Percentiles rank a stretch among this genome's conserved stretches.
phyloP scores from a whole-genome alignment of 2,329 filamentous ascomycete species.

The Amphichorda felina region DNA sequence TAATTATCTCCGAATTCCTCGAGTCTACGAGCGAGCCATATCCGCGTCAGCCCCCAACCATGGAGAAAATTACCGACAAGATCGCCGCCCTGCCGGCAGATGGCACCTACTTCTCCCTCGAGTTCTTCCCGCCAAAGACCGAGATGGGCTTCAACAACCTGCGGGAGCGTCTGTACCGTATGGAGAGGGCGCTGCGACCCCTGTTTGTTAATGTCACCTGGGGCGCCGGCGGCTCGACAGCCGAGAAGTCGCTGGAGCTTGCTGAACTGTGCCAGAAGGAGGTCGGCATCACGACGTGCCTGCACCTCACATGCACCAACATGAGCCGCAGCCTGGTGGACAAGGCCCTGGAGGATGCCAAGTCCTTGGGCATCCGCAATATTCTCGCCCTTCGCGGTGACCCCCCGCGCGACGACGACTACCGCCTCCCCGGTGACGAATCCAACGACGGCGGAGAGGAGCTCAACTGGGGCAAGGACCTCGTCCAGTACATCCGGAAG shows the following conservation, averaged over 20 bases:
- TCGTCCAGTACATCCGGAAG: slow-evolving; percentile 80
- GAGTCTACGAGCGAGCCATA: not conserved
- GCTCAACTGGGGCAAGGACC: slow-evolving; percentile 79
- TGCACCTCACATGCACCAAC: slow-evolving; percentile 96
- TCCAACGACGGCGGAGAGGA: slow-evolving; percentile 57
- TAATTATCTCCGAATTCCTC: too few species aligned
- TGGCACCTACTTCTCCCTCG: slow-evolving; percentile 84
- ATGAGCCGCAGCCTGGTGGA: slow-evolving; percentile 85
- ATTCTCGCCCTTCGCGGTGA: slow-evolving; percentile 88
- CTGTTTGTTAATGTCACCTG: slow-evolving; percentile 97
- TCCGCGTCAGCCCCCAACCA: slow-evolving; percentile 20
- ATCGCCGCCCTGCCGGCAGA: slow-evolving; percentile 78
- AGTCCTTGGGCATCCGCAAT: slow-evolving; percentile 81
- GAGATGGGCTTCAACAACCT: slow-evolving; percentile 92
- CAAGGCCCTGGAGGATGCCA: slow-evolving; percentile 80
- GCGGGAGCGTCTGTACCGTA: slow-evolving; percentile 83
- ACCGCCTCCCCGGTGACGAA: slow-evolving; percentile 49
- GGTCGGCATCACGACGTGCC: slow-evolving; percentile 82
- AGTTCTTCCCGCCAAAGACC: slow-evolving; percentile 99
- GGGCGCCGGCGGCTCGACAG: slow-evolving; percentile 91
- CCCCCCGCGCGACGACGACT: slow-evolving; percentile 81
- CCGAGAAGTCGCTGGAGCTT: slow-evolving; percentile 81
- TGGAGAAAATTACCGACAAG: slow-evolving; percentile 91
- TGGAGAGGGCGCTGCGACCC: slow-evolving; percentile 82
- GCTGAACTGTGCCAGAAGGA: slow-evolving; percentile 92